phyloP scores from a whole-genome alignment of 164 flowering plant species.

The Sedum album region DNA sequence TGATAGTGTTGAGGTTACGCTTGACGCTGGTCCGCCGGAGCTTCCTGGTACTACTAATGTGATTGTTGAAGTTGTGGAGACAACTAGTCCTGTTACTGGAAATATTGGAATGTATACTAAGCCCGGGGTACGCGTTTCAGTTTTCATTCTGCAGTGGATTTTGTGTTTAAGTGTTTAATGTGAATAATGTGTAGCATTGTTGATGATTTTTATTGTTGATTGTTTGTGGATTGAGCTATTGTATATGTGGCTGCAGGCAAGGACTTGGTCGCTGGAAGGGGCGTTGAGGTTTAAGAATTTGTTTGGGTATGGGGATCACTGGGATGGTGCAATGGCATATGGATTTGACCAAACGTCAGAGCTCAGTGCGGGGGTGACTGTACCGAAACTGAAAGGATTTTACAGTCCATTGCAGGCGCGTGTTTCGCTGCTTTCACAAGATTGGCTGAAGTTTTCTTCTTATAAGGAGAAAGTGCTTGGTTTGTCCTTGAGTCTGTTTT shows the following conservation, averaged over 20 bases:
- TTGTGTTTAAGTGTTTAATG: too few relatives aligned
- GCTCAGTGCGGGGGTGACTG: slow-evolving; percentile 60
- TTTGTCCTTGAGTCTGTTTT: slow-evolving; percentile 62
- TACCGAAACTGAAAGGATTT: slow-evolving; percentile 60
- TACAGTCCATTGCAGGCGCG: slow-evolving; percentile 59
- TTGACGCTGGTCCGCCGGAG: slow-evolving; percentile 87
- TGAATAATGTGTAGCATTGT: too few relatives aligned
- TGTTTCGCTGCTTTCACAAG: slow-evolving; percentile 64
- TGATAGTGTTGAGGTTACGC: slow-evolving; percentile 61
- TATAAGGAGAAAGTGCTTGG: slow-evolving; percentile 74
- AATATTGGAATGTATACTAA: slow-evolving; percentile 60
- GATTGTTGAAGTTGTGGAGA: slow-evolving; percentile 59
- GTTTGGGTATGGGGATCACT: slow-evolving; percentile 81
- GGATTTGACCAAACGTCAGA: slow-evolving; percentile 77
- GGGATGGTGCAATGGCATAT: slow-evolving; percentile 80
- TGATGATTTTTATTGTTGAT: background rate
- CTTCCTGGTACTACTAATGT: slow-evolving; percentile 80
- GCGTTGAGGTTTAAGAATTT: slow-evolving; percentile 67
- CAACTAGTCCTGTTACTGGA: slow-evolving; percentile 47
- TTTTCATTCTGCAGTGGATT: background rate
- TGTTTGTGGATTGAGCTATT: background rate
- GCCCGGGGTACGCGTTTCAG: slow-evolving; percentile 51
- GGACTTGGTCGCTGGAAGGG: slow-evolving; percentile 80
- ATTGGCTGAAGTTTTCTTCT: slow-evolving; percentile 85
- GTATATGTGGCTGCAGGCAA: slow-evolving; percentile 43